Evolutionary conservation across 768 basidiomycete genomes (phyloP).

Genomic region (Hypholoma fasciculare): DNA sequence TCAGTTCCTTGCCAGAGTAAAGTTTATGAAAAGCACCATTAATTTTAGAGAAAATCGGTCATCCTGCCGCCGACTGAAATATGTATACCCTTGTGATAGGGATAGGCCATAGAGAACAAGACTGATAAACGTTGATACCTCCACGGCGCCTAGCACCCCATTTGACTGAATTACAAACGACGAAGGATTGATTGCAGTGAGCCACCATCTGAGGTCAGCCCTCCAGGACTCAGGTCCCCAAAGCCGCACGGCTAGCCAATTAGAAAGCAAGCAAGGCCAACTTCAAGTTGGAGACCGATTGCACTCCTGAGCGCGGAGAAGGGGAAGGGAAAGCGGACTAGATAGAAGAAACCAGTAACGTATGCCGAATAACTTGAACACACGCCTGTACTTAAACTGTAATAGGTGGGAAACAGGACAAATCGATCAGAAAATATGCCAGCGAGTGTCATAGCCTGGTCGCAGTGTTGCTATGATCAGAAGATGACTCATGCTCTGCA

Average conservation of each 20-base stretch:
- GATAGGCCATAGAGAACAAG: slow-evolving; percentile 4
- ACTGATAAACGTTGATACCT: not conserved
- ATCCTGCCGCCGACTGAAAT: not conserved
- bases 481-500: too few relatives aligned
- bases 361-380: not conserved
- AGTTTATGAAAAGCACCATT: slow-evolving; percentile 1
- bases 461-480: too few relatives aligned
- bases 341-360: not conserved
- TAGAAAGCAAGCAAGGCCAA: too few relatives aligned
- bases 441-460: too few relatives aligned
- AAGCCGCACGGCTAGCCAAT: too few relatives aligned
- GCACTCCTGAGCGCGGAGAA: too few relatives aligned
- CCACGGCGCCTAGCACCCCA: not conserved
- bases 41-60: slow-evolving; percentile 5
- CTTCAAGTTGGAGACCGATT: too few relatives aligned
- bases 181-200: slow-evolving; percentile 2
- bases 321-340: too few relatives aligned
- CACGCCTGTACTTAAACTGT: too few relatives aligned
- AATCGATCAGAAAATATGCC: too few relatives aligned
- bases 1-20: not conserved
- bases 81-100: slow-evolving; percentile 7
- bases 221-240: not conserved
- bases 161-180: not conserved
- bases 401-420: too few relatives aligned
- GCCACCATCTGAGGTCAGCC: not conserved